These are phyloP conservation scores for Aspergillus eucalypticola DNA, from an alignment of 2,329 filamentous ascomycete genomes.

Conservation along the genomic window DNA sequence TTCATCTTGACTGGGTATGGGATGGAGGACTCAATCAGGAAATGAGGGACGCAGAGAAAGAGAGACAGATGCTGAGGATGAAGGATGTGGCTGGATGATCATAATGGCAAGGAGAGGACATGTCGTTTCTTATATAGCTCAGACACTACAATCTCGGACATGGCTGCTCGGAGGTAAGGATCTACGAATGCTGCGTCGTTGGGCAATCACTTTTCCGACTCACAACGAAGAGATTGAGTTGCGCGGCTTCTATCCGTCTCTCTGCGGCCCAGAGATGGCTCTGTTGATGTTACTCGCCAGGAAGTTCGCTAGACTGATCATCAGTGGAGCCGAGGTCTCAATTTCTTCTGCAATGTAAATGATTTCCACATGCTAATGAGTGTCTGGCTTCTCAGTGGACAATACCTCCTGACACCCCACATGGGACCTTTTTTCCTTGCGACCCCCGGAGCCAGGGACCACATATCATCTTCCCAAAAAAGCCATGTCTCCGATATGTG, in stretches of 20 bases:
- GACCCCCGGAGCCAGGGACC: not conserved
- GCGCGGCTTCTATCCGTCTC: too few relatives aligned
- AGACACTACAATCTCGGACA: not conserved
- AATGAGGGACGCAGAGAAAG: not conserved
- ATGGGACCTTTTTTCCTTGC: not conserved
- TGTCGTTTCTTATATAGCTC: not conserved
- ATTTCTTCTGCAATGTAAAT: too few relatives aligned
- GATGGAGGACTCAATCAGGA: not conserved
- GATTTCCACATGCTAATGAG: not conserved
- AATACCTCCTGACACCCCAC: not conserved
- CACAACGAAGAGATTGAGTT: too few relatives aligned
- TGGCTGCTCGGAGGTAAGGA: not conserved
- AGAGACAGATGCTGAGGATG: not conserved
- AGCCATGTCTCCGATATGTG: not conserved
- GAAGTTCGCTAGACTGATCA: too few relatives aligned
- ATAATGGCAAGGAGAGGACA: not conserved
- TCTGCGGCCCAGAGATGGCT: too few relatives aligned
- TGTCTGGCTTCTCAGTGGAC: not conserved
- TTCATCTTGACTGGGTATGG: not conserved
- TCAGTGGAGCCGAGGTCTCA: too few relatives aligned
- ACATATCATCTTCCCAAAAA: not conserved
- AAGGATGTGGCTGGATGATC: not conserved
- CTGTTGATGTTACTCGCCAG: too few relatives aligned
- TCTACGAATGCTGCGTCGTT: too few relatives aligned
- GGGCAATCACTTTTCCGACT: too few relatives aligned